Conservation (phyloP, 306 rosid species). For the Hippophae tibetana region DNA sequence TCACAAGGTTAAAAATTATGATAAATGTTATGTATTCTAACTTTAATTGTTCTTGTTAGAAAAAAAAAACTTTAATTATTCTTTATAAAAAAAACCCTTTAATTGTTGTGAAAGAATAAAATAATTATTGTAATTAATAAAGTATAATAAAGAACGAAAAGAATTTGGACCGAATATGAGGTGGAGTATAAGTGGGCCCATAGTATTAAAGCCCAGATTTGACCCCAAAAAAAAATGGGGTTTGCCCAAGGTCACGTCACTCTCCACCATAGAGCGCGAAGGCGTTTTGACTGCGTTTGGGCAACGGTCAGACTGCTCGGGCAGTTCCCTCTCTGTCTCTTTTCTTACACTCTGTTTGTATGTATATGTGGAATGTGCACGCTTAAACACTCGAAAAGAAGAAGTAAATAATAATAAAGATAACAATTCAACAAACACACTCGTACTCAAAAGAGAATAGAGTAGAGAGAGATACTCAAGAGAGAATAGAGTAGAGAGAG, state of each 20-base stretch:
- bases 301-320: conserved; percentile 90
- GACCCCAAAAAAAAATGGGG: conserved; percentile 59
- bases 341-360: conserved; percentile 11
- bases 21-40: too few relatives aligned
- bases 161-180: conserved; percentile 29
- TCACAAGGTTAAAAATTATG: too few relatives aligned
- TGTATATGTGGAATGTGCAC: conserved; percentile 30
- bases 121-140: too few relatives aligned
- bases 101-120: too few relatives aligned
- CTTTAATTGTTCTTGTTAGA: too few relatives aligned
- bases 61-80: too few relatives aligned
- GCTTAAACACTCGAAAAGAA: conserved; percentile 44
- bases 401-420: background rate
- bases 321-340: conserved; percentile 25
- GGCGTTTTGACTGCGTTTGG: conserved; percentile 71
- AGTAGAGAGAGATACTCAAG: conserved; percentile 9
- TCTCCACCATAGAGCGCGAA: conserved; percentile 75
- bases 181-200: conserved; percentile 20
- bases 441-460: conserved; percentile 16
- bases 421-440: conserved; percentile 29
- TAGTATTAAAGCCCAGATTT: conserved; percentile 30
- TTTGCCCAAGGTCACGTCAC: conserved; percentile 67
- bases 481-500: conserved; percentile 16
- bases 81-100: too few relatives aligned
- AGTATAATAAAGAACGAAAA: background rate